Percentiles rank a stretch among this genome's conserved stretches.
Evolutionary conservation across 352 stramenopile genomes (phyloP).

Genomic region (Phytophthora pinifolia): DNA sequence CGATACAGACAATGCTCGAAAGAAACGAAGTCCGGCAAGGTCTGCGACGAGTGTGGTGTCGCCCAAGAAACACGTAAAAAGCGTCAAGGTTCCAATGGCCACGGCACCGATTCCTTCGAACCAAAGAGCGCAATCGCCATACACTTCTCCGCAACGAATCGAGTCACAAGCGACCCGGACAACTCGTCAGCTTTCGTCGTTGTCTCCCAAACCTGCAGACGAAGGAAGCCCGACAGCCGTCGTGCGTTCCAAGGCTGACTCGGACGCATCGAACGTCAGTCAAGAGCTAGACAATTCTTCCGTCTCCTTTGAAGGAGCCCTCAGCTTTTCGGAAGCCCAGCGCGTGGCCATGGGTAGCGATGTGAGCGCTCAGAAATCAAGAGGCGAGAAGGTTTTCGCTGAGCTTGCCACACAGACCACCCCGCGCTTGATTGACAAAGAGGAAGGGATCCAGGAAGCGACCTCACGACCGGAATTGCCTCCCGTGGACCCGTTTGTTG

Average conservation of each 20-base stretch:
- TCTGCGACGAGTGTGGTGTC: conserved; percentile 16
- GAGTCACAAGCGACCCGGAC: conserved; percentile 7
- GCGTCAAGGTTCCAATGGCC: background rate
- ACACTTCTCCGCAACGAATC: conserved; percentile 12
- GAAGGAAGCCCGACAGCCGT: background rate
- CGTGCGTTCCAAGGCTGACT: background rate
- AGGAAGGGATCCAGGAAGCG: background rate
- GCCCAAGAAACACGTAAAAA: background rate
- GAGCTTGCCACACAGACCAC: conserved; percentile 27
- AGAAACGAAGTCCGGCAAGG: conserved; percentile 12
- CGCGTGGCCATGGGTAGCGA: conserved; percentile 26
- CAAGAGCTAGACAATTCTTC: background rate
- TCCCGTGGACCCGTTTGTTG: background rate
- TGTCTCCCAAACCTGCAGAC: conserved; percentile 3
- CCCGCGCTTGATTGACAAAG: conserved; percentile 7
- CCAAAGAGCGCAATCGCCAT: conserved; percentile 9
- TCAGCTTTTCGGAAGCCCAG: conserved; percentile 46
- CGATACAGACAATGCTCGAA: background rate
- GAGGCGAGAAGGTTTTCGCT: conserved; percentile 6
- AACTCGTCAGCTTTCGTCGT: conserved; percentile 20
- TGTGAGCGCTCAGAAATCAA: conserved; percentile 16
- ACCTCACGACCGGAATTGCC: conserved; percentile 6
- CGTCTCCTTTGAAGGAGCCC: conserved; percentile 34
- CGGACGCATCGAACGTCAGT: background rate
- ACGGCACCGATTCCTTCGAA: background rate